Evolutionary conservation across 148 eudicot genomes (phyloP).

Genomic region (Nepenthes mirabilis): DNA sequence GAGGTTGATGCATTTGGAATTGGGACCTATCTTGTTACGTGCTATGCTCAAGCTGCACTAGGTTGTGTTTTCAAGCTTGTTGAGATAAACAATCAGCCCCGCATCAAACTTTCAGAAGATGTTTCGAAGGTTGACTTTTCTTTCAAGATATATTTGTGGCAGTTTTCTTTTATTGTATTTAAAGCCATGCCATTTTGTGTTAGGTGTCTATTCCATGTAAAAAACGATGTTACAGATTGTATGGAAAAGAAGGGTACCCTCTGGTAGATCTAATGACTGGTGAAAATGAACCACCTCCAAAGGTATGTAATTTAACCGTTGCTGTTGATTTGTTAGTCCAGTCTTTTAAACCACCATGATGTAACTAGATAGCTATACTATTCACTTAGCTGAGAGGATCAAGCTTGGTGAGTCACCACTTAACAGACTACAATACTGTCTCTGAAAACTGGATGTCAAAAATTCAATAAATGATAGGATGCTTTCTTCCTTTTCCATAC

Average conservation of each 20-base stretch:
- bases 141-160: conserved; percentile 1
- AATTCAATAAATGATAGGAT: too few relatives aligned
- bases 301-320: conserved; percentile 21
- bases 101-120: conserved; percentile 94
- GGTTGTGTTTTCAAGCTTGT: conserved; percentile 99
- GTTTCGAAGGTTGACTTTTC: conserved; percentile 68
- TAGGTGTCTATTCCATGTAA: conserved; percentile 98
- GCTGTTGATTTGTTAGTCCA: too few relatives aligned
- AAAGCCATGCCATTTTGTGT: conserved; percentile 10
- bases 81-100: conserved; percentile 91
- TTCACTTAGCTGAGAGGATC: too few relatives aligned
- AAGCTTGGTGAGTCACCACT: too few relatives aligned
- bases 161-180: conserved; percentile 1
- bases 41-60: conserved; percentile 94
- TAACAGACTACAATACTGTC: too few relatives aligned
- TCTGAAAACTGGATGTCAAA: too few relatives aligned
- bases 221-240: conserved; percentile 76
- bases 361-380: too few relatives aligned
- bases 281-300: conserved; percentile 87
- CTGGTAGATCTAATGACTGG: conserved; percentile 87
- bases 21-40: conserved; percentile 90
- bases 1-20: conserved; percentile 92
- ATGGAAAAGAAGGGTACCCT: conserved; percentile 86
- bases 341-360: too few relatives aligned
- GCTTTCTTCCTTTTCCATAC: too few relatives aligned